Percentiles rank a stretch among this genome's conserved stretches.
These are phyloP conservation scores for Pythium dissotocum DNA, from an alignment of 352 stramenopile genomes.

Conservation along the genomic window DNA sequence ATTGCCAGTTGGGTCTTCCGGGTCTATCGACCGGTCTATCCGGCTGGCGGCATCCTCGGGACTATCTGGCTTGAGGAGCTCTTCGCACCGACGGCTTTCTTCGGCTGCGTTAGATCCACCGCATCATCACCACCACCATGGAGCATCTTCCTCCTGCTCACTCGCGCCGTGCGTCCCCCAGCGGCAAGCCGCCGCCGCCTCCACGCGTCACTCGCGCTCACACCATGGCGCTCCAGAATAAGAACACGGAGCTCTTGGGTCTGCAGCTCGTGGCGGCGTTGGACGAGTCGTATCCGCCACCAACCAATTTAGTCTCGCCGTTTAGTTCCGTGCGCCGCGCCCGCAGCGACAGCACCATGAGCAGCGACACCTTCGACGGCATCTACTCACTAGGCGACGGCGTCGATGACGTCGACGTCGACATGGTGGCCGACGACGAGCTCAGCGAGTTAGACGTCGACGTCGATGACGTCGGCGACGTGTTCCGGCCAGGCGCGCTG, in stretches of 20 bases:
- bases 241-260: slow-evolving; percentile 10
- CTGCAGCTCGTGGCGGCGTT: slow-evolving; percentile 26
- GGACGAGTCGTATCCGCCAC: slow-evolving; percentile 1
- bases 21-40: neutral
- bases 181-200: neutral
- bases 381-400: slow-evolving; percentile 33
- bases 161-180: neutral
- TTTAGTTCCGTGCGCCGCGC: slow-evolving; percentile 4
- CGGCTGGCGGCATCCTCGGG: neutral
- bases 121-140: neutral
- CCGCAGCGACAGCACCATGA: slow-evolving; percentile 26
- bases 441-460: slow-evolving; percentile 54
- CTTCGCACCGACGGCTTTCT: neutral
- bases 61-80: neutral
- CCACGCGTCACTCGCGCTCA: neutral
- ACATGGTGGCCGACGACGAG: slow-evolving; percentile 41
- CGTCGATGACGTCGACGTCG: slow-evolving; percentile 59
- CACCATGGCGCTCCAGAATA: neutral
- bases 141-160: neutral
- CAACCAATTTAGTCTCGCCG: neutral
- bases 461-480: slow-evolving; percentile 38
- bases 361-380: slow-evolving; percentile 31
- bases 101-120: neutral
- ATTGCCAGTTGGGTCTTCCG: neutral
- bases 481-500: slow-evolving; percentile 69